Percentiles rank a stretch among this genome's conserved stretches.
phyloP scores from a whole-genome alignment of 306 rosid species.

The Cucumis sativus region DNA sequence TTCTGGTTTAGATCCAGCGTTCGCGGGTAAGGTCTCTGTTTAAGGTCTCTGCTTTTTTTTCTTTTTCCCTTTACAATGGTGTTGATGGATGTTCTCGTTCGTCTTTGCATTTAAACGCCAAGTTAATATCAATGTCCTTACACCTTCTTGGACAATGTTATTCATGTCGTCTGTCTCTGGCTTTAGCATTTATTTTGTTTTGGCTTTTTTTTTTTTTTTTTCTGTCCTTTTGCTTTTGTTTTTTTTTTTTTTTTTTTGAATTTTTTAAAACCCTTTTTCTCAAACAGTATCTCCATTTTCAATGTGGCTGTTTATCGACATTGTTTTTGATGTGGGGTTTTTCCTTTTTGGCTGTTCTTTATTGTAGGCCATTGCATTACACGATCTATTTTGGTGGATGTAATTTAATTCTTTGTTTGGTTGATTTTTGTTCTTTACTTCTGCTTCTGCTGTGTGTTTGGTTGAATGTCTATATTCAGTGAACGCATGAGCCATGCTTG shows the following conservation, averaged over 20 bases:
- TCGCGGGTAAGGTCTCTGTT: conserved; percentile 27
- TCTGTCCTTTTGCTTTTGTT: neutral
- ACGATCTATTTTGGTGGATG: conserved; percentile 3
- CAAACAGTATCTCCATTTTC: neutral
- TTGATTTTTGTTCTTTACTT: conserved; percentile 3
- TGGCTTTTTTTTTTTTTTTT: conserved; percentile 2
- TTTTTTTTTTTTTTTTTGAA: neutral
- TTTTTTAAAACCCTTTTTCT: neutral
- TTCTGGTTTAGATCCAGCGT: conserved; percentile 27
- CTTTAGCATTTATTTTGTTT: conserved; percentile 6
- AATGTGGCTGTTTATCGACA: conserved; percentile 2
- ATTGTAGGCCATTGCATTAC: neutral
- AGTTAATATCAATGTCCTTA: neutral
- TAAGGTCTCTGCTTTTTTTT: neutral
- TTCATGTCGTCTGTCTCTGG: neutral
- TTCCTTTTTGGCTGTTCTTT: conserved; percentile 2
- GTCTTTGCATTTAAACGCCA: neutral
- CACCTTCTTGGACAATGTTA: conserved; percentile 6
- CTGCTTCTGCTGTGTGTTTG: neutral
- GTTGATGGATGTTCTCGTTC: neutral
- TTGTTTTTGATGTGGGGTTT: conserved; percentile 1
- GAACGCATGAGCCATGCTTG: conserved; percentile 7
- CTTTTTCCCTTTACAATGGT: neutral
- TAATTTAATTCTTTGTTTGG: neutral
- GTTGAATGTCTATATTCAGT: neutral